Base-by-base conservation (phyloP, 805 yeast genomes). In the Starmerella etchellsii region DNA sequence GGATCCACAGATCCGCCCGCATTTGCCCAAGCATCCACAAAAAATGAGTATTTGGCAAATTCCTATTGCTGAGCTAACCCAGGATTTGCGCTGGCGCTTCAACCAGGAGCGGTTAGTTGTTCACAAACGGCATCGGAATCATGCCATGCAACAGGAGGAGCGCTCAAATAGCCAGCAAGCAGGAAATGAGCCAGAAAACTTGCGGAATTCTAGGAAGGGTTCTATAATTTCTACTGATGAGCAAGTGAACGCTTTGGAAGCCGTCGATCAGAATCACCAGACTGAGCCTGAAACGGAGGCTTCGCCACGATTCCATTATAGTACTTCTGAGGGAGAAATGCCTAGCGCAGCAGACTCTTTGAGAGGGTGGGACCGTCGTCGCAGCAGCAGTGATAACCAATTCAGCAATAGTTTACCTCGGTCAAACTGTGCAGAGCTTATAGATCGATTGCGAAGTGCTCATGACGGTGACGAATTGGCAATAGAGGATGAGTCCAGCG, bases 61-160 rank as follows among this genome's bases (percentile, higher is more conserved):
- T 25, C 31, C 47, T 11, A 36, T 48, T 14, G 32, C 37, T 26
- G 52, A 48, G 43, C 42, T 31, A 27, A 27, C 49, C 26, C 41
- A 48, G 38, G 52, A 48, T 36, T 19, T 46, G 34, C 34, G 46
- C 6, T 48, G 52, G 52, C 32, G 51, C 13, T 42, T 32, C 31
- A 39, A 39, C 14, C 36, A 36, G 24, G 29, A 42, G 24, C 32
- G 37, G 25, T 15, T 30, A n/a, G 20, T 21, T 34, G 44, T 41
- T 3, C 45, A 37, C 32, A 37, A 29, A 21, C 40, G 19, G 36
- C 26, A 29, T 16, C 35, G 31, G 25, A 35, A 33, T 28, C 41
- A 16, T 8, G 21, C 32, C 21, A 13, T 13, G 21, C 21, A 15
- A 10, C 32, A 30, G 32, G 8, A 16, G 21, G 21, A 30, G 16